Base-by-base conservation (phyloP, 2,329 filamentous ascomycete genomes). In the Trichoderma sp. region DNA sequence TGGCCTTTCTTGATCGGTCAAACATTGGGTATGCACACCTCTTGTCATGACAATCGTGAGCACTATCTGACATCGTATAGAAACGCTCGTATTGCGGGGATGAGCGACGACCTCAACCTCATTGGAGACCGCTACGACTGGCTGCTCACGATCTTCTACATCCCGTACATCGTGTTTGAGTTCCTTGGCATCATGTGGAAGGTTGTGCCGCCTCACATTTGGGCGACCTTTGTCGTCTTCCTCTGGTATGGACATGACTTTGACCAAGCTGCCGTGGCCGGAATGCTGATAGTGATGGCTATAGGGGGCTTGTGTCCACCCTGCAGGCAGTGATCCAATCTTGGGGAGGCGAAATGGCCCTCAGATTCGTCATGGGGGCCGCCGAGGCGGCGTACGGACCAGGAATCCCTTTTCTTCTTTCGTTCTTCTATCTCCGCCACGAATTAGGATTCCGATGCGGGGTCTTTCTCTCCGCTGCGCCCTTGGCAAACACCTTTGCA, bases 401-500 rank as follows among this genome's bases (percentile, higher is more conserved):
- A 15, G 74, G 74, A 10, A 69, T 70, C 30, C 70, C 74, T 1
- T 76, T 73, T 52, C 72, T 72, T 30, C 69, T 76, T 6, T 75
- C 75, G 1, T 67, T 76, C 45, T 76, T 77, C 64, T 77, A 77
- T 59, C 71, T 72, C 44, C 69, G 75, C 7, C 69, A 69, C 7
- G 75, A 77, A 60, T 54, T 77, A 0, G 75, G 74, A 1, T 63
- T 74, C 7, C 71, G 75, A 39, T 68, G 72, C 21, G 69, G 71
- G 5, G 21, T 76, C 1, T 67, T 76, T 5, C 67, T 74, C 7
- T 71, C 69, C 0, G 72, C 71, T 44, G 71, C 74, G 17, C 73
- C 75, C 1, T 66, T 77, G 5, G 75, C 75, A 9, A 75, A 72
- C 34, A 74, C 72, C 21, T 77, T 76, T 63, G 74, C 75, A 5